These are phyloP conservation scores for Ceratocystis lukuohia DNA, from an alignment of 2,329 filamentous ascomycete genomes.

Conservation along the genomic window DNA sequence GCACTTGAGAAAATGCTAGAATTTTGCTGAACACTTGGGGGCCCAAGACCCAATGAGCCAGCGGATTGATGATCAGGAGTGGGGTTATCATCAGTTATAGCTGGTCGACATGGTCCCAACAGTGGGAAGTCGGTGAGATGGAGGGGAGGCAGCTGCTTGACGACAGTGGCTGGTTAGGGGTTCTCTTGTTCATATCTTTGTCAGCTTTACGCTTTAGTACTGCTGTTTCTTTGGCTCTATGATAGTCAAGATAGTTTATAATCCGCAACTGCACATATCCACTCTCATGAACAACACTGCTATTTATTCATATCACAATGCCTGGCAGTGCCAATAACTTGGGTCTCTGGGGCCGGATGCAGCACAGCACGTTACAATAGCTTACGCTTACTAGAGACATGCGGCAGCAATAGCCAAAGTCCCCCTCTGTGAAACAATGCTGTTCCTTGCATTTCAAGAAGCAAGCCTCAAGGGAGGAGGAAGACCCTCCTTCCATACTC, in stretches of 20 bases:
- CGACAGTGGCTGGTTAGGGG: neutral
- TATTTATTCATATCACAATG: neutral
- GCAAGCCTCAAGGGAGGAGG: neutral
- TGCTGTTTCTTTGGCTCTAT: neutral
- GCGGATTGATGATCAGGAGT: neutral
- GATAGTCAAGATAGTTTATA: neutral
- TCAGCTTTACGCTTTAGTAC: neutral
- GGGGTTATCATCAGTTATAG: neutral
- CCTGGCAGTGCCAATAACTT: neutral
- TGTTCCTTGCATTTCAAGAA: neutral
- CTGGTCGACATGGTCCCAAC: neutral
- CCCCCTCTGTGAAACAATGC: slow-evolving; percentile 2
- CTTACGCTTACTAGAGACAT: neutral
- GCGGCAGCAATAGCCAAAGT: neutral
- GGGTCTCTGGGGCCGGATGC: no score
- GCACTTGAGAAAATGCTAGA: slow-evolving; percentile 52
- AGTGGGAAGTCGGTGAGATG: no score
- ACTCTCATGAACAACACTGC: neutral
- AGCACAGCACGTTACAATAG: no score
- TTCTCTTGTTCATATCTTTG: neutral
- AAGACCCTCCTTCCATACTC: neutral
- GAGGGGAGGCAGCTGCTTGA: neutral
- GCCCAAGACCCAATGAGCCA: neutral
- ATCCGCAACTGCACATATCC: neutral
- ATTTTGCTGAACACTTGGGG: slow-evolving; percentile 37